phyloP scores from a whole-genome alignment of 305 asterid species.

The Fraxinus platypoda region DNA sequence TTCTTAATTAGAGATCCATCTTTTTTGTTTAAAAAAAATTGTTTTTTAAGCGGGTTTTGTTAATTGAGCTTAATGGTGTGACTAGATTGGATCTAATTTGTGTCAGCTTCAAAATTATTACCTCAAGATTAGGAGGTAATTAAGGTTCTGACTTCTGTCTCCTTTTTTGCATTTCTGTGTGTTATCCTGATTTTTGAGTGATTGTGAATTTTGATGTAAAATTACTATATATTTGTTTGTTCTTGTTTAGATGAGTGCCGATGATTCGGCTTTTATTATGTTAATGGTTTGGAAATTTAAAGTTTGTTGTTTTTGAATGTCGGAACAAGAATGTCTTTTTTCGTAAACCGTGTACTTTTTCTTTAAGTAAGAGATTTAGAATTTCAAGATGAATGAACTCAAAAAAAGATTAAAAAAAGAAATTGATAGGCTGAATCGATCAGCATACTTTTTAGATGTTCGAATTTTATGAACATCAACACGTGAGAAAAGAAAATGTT shows the following conservation, averaged over 20 bases:
- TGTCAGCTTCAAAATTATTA: slow-evolving; percentile 18
- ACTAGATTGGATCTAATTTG: slow-evolving; percentile 44
- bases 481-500: background rate
- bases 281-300: slow-evolving; percentile 15
- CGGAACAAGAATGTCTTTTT: slow-evolving; percentile 17
- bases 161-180: background rate
- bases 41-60: slow-evolving; percentile 25
- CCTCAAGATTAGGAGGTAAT: slow-evolving; percentile 43
- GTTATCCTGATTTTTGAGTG: background rate
- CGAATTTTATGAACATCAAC: background rate
- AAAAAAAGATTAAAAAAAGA: background rate
- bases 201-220: slow-evolving; percentile 9
- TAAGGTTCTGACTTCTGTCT: background rate
- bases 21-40: slow-evolving; percentile 6
- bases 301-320: slow-evolving; percentile 18
- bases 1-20: slow-evolving; percentile 10
- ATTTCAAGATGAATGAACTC: slow-evolving; percentile 19
- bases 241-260: slow-evolving; percentile 20
- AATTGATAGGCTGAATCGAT: slow-evolving; percentile 11
- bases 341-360: slow-evolving; percentile 10
- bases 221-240: slow-evolving; percentile 3
- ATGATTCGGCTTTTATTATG: slow-evolving; percentile 24
- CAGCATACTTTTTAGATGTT: background rate
- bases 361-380: slow-evolving; percentile 14
- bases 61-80: slow-evolving; percentile 34